Percentiles rank a stretch among this genome's conserved stretches.
Evolutionary conservation across 1,284 basidiomycete genomes (phyloP).

Genomic region (Papiliotrema fonsecae): DNA sequence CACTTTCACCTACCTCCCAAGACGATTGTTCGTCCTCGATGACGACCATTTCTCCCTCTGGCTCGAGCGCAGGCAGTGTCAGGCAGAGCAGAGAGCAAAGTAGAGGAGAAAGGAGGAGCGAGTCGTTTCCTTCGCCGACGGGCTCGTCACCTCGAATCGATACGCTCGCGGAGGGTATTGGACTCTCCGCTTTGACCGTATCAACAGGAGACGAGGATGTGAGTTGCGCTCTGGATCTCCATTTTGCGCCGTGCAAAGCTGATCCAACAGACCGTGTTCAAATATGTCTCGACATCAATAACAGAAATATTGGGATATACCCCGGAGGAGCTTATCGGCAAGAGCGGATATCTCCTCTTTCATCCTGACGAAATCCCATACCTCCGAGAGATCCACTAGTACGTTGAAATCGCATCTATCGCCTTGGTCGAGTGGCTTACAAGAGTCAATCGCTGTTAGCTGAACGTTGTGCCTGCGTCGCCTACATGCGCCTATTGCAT

Average conservation of each 20-base stretch:
- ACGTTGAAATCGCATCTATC: slow-evolving; percentile 9
- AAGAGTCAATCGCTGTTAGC: slow-evolving; percentile 8
- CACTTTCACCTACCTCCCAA: too few species aligned
- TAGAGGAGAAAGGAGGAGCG: neutral
- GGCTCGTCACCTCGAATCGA: neutral
- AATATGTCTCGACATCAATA: slow-evolving; percentile 35
- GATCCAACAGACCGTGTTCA: slow-evolving; percentile 17
- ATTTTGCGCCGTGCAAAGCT: neutral
- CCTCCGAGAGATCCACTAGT: slow-evolving; percentile 33
- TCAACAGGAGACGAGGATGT: slow-evolving; percentile 14
- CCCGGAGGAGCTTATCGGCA: slow-evolving; percentile 28
- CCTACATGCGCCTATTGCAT: slow-evolving; percentile 29
- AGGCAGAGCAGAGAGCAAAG: neutral
- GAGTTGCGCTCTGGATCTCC: too few species aligned
- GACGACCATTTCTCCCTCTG: too few species aligned
- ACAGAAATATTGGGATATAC: slow-evolving; percentile 37
- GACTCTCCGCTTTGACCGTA: slow-evolving; percentile 10
- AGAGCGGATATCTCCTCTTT: slow-evolving; percentile 27
- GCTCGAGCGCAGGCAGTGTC: neutral
- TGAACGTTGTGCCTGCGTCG: slow-evolving; percentile 31
- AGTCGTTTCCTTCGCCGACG: neutral
- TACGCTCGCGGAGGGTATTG: neutral
- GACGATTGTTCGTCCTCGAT: too few species aligned
- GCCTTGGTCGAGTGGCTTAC: slow-evolving; percentile 14
- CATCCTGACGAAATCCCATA: slow-evolving; percentile 38